A percentile compares a stretch with the other conserved stretches of the same genome.
phyloP scores from a whole-genome alignment of 768 basidiomycete species.

The Pleurotus citrinopileatus region DNA sequence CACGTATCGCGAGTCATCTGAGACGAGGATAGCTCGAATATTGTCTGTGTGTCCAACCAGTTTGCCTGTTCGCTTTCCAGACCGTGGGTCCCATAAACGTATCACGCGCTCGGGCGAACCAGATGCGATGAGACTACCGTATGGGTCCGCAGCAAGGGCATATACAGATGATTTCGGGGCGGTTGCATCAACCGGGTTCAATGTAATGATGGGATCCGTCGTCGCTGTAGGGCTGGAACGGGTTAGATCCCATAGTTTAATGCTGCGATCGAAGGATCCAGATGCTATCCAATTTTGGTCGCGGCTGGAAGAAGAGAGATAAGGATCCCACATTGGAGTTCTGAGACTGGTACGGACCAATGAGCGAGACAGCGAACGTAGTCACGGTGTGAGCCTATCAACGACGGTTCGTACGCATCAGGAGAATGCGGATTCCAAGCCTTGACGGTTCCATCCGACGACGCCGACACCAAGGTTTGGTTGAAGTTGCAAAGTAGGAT shows the following conservation, averaged over 20 bases:
- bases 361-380: conserved; percentile 81
- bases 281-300: conserved; percentile 88
- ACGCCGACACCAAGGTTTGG: conserved; percentile 91
- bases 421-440: conserved; percentile 86
- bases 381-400: conserved; percentile 76
- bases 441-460: conserved; percentile 93
- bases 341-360: conserved; percentile 50
- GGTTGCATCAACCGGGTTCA: conserved; percentile 64
- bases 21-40: conserved; percentile 84
- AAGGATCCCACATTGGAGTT: not conserved
- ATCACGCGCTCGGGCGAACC: conserved; percentile 92
- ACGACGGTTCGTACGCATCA: conserved; percentile 55
- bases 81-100: conserved; percentile 90
- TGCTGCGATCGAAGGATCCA: conserved; percentile 90
- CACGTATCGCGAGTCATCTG: conserved; percentile 89
- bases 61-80: conserved; percentile 71
- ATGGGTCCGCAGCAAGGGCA: conserved; percentile 75
- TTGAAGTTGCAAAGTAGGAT: conserved; percentile 88
- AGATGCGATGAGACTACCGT: conserved; percentile 78
- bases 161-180: conserved; percentile 74
- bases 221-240: conserved; percentile 26
- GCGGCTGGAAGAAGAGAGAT: conserved; percentile 41
- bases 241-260: conserved; percentile 91
- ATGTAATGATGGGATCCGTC: conserved; percentile 56
- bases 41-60: conserved; percentile 98